Conservation (phyloP, 805 yeast genomes). For the Candida maesae region DNA sequence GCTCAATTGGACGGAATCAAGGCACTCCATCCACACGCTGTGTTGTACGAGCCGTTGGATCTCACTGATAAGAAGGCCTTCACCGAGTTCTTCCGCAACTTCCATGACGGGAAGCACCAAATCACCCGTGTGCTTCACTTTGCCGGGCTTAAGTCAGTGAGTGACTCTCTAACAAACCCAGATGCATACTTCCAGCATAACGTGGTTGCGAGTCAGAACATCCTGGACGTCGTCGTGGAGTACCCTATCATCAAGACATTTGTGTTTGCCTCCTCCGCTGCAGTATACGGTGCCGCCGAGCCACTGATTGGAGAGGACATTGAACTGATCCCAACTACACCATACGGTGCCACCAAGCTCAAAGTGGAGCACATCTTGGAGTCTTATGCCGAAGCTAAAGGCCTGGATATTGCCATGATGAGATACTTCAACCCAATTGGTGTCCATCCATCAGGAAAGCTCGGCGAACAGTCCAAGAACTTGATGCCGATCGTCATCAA, state of each 20-base stretch:
- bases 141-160: conserved; percentile 83
- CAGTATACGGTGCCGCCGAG: conserved; percentile 81
- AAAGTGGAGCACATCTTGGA: conserved; percentile 48
- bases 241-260: conserved; percentile 39
- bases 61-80: conserved; percentile 6
- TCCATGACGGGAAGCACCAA: conserved; percentile 9
- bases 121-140: conserved; percentile 47
- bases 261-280: conserved; percentile 77
- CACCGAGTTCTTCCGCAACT: conserved; percentile 5
- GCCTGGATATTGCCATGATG: conserved; percentile 50
- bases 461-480: conserved; percentile 84
- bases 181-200: conserved; percentile 66
- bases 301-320: conserved; percentile 60
- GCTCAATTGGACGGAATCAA: conserved; percentile 49
- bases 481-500: conserved; percentile 56
- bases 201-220: conserved; percentile 57
- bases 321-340: conserved; percentile 57
- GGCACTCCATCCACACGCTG: conserved; percentile 40
- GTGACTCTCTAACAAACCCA: conserved; percentile 69
- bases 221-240: conserved; percentile 48
- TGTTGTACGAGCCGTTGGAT: conserved; percentile 40
- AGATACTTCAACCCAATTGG: conserved; percentile 85
- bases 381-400: conserved; percentile 38
- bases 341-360: conserved; percentile 72
- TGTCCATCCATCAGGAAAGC: conserved; percentile 75